Evolutionary conservation across 129 eudicot genomes (phyloP).

Genomic region (Deinandra increscens): DNA sequence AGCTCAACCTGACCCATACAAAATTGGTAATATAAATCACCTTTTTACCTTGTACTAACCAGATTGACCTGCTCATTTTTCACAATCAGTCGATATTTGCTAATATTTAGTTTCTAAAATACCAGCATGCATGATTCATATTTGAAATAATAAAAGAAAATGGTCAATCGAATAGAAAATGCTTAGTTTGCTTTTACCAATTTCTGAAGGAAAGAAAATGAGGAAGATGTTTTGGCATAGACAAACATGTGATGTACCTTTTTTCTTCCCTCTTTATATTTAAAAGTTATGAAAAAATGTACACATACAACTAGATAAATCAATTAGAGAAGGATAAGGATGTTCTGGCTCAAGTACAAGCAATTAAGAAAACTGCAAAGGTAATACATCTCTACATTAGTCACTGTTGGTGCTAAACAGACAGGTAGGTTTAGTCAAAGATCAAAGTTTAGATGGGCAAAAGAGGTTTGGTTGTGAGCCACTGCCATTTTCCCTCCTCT

Average conservation of each 20-base stretch:
- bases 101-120: not conserved
- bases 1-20: not conserved
- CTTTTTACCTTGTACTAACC: not conserved
- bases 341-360: conserved; percentile 94
- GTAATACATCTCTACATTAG: no score
- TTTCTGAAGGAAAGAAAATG: not conserved
- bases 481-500: no score
- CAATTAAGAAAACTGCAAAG: no score
- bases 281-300: conserved; percentile 12
- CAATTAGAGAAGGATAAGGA: conserved; percentile 96
- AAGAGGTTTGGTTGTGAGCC: no score
- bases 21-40: no score
- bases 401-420: no score
- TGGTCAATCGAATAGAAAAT: conserved; percentile 10
- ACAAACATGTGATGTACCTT: not conserved
- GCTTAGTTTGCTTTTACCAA: no score
- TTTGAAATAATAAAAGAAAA: not conserved
- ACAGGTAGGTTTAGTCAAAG: no score
- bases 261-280: not conserved
- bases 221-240: conserved; percentile 1
- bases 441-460: no score
- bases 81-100: not conserved
- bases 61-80: not conserved
- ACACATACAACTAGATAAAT: conserved; percentile 58
- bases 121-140: not conserved